phyloP scores from a whole-genome alignment of 129 eudicot species.

The Saposhnikovia divaricata region DNA sequence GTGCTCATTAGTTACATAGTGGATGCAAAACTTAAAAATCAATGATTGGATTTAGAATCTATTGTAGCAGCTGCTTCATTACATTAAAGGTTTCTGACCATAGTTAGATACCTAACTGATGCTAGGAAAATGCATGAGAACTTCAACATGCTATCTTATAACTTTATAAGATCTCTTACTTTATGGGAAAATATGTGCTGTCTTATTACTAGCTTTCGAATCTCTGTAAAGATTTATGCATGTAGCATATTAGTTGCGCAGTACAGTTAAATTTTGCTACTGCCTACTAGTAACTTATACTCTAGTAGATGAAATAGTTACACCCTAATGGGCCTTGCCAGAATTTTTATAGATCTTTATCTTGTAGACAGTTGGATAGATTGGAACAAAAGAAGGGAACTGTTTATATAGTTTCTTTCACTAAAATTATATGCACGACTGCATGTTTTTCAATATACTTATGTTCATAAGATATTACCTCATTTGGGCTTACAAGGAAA shows the following conservation, averaged over 20 bases:
- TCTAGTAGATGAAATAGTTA: not conserved
- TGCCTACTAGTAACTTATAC: not conserved
- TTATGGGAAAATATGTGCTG: not conserved
- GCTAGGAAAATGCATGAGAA: not conserved
- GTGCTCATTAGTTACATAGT: not conserved
- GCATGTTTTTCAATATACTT: not conserved
- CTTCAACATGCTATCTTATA: not conserved
- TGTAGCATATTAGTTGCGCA: not conserved
- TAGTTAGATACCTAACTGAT: not conserved
- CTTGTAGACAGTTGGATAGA: not conserved
- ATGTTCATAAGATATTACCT: not conserved
- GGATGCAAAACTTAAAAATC: not conserved
- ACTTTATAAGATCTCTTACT: not conserved
- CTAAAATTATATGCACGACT: not conserved
- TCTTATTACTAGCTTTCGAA: not conserved
- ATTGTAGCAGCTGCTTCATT: not conserved
- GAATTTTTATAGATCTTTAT: not conserved
- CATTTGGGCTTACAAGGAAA: not conserved
- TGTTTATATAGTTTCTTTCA: not conserved
- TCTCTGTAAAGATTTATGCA: not conserved
- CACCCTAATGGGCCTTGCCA: not conserved
- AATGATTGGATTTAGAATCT: not conserved
- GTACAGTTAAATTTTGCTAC: not conserved
- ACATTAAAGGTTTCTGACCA: not conserved
- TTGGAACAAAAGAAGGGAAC: not conserved